Percentiles rank a stretch among this genome's conserved stretches.
These are phyloP conservation scores for Casuarina equisetifolia DNA, from an alignment of 306 rosid species.

Conservation along the genomic window DNA sequence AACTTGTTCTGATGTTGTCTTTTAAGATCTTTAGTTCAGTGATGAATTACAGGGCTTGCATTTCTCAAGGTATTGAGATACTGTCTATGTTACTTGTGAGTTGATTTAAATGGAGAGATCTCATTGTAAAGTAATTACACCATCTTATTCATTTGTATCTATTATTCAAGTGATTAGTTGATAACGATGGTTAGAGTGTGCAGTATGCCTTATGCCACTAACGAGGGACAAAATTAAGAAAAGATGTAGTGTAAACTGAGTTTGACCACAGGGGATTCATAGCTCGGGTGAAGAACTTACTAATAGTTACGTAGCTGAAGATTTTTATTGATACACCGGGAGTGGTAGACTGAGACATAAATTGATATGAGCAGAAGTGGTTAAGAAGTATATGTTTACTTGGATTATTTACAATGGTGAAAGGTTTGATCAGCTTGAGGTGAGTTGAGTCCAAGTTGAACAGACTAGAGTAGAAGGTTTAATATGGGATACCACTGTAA, in stretches of 20 bases:
- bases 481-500: no score
- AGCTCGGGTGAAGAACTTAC: not conserved
- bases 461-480: not conserved
- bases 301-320: not conserved
- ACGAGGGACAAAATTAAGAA: not conserved
- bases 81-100: not conserved
- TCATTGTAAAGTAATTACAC: not conserved
- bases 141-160: not conserved
- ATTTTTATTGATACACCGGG: not conserved
- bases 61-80: not conserved
- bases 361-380: not conserved
- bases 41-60: not conserved
- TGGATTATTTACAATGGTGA: no score
- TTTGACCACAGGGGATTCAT: not conserved
- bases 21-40: not conserved
- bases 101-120: not conserved
- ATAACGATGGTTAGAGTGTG: not conserved
- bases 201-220: not conserved
- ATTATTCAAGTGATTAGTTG: not conserved
- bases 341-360: not conserved
- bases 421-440: no score
- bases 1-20: not conserved
- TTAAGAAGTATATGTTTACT: not conserved
- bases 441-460: not conserved
- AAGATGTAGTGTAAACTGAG: no score